phyloP scores from a whole-genome alignment of 2,329 filamentous ascomycete genomes.

The Didymella exigua region DNA sequence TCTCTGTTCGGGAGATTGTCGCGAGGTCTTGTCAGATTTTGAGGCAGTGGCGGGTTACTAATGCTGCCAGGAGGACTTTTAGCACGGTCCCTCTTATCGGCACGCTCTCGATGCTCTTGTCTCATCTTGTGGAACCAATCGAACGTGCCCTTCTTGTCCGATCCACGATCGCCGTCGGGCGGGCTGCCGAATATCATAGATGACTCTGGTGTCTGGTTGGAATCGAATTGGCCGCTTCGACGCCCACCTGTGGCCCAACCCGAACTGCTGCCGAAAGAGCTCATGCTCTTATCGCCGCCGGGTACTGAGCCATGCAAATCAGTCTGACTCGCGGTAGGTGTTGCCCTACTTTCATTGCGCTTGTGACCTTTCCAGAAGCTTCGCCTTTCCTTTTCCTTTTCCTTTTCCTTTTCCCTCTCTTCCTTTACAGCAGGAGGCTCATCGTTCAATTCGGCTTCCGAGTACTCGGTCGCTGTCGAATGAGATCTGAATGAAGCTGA shows the following conservation, averaged over 20 bases:
- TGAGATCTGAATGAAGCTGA: conserved; percentile 77
- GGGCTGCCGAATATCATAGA: conserved; percentile 42
- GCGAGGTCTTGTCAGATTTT: conserved; percentile 27
- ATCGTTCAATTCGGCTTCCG: conserved; percentile 76
- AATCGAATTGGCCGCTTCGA: conserved; percentile 43
- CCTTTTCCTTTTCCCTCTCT: conserved; percentile 59
- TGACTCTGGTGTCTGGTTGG: conserved; percentile 34
- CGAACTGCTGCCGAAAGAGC: conserved; percentile 45
- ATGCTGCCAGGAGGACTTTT: conserved; percentile 56
- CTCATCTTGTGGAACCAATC: conserved; percentile 70
- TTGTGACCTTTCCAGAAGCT: conserved; percentile 72
- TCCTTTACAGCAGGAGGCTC: conserved; percentile 51
- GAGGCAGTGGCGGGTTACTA: conserved; percentile 25
- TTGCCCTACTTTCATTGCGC: conserved; percentile 43
- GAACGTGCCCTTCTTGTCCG: conserved; percentile 64
- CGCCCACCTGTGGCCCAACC: conserved; percentile 35
- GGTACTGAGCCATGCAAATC: conserved; percentile 45
- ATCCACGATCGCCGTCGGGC: conserved; percentile 49
- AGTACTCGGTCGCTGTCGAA: conserved; percentile 74
- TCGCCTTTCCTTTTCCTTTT: conserved; percentile 72
- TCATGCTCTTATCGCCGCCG: conserved; percentile 49
- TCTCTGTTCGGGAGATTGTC: conserved; percentile 28
- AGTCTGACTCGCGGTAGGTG: conserved; percentile 45
- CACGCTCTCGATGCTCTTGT: conserved; percentile 61
- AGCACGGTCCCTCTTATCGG: conserved; percentile 59